A percentile compares a stretch with the other conserved stretches of the same genome.
Conservation (phyloP, 495 filamentous ascomycete genomes). For the Daldinia decipiens region DNA sequence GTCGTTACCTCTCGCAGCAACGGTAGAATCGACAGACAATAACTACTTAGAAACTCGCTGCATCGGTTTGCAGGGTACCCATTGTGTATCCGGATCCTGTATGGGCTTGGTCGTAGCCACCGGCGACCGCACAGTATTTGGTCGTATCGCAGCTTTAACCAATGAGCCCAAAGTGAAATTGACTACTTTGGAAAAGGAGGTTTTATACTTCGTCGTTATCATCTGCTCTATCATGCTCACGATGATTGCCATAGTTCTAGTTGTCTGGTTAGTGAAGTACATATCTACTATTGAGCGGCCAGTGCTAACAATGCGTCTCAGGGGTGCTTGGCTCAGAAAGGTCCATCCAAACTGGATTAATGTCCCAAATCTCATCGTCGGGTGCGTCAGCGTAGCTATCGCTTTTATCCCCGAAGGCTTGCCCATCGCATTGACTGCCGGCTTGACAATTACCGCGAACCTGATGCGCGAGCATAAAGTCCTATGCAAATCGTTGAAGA, state of each 20-base stretch:
- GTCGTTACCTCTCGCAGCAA: constrained; percentile 68
- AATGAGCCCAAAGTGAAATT: constrained; percentile 67
- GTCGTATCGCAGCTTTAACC: constrained; percentile 74
- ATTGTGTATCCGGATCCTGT: constrained; percentile 72
- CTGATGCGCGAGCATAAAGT: constrained; percentile 72
- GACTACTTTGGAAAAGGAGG: constrained; percentile 74
- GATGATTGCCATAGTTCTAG: constrained; percentile 65
- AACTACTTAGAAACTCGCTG: constrained; percentile 80
- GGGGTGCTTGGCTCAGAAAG: constrained; percentile 71
- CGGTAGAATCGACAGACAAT: constrained; percentile 68
- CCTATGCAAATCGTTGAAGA: constrained; percentile 72
- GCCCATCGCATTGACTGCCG: constrained; percentile 72
- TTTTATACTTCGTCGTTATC: constrained; percentile 72
- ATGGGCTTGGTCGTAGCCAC: constrained; percentile 69
- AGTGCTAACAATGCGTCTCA: constrained; percentile 40
- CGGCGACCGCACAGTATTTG: constrained; percentile 70
- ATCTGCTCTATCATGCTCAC: constrained; percentile 67
- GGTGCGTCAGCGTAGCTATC: constrained; percentile 73
- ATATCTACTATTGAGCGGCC: background rate
- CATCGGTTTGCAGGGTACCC: constrained; percentile 77
- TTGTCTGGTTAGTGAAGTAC: constrained; percentile 61
- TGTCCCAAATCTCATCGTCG: constrained; percentile 72
- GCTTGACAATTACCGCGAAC: constrained; percentile 65
- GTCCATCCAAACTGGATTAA: constrained; percentile 72
- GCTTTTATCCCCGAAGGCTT: constrained; percentile 80